Evolutionary conservation across 1,284 basidiomycete genomes (phyloP), one percentile per base, ranked within the genome.

Genomic region (Sanghuangporus weigelae): DNA sequence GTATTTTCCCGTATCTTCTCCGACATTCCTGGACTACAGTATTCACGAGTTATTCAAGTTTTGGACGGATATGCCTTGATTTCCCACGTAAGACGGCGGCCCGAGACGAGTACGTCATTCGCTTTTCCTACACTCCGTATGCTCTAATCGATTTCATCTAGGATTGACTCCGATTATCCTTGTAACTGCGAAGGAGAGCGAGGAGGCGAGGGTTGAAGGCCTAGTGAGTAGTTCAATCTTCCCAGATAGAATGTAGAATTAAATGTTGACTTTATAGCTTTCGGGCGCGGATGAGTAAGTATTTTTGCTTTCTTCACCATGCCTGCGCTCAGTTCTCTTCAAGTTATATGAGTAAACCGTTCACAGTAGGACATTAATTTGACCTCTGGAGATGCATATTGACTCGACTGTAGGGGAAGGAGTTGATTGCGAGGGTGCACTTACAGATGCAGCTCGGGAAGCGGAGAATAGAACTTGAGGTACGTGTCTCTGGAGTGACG

Each of bases 391-490:
- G 26, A 38, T 21, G 54, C 14, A 2, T 42, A 16, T 46, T 58
- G 38, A 58, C 35, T 21, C 14, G 19, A 35, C 16, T 26, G 8
- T 56, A 68, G 60, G 66, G 67, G 0, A 67, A 74, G 36, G 78
- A 80, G 64, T 68, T 80, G 36, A 68, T 79, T n/a, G 78, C 78
- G 10, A 71, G 79, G 2, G 68, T 69, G 23, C 69, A 71, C 59
- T 64, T 73, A 6, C 71, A 71, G 59, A 67, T 70, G 57, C 69
- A 71, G 39, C 62, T 73, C 12, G 71, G 71, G 26, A 72, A 72
- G 39, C 67, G 70, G 21, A 67, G 68, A 58, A 64, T 64, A 21
- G 70, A 72, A 50, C 60, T 72, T 12, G 71, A 71, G 73, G 73
- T 21, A 69, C 75, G 63, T 66, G 38, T 73, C 31, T 23, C n/a